Evolutionary conservation across 2,329 filamentous ascomycete genomes (phyloP).

Genomic region (Venturia oleaginea): DNA sequence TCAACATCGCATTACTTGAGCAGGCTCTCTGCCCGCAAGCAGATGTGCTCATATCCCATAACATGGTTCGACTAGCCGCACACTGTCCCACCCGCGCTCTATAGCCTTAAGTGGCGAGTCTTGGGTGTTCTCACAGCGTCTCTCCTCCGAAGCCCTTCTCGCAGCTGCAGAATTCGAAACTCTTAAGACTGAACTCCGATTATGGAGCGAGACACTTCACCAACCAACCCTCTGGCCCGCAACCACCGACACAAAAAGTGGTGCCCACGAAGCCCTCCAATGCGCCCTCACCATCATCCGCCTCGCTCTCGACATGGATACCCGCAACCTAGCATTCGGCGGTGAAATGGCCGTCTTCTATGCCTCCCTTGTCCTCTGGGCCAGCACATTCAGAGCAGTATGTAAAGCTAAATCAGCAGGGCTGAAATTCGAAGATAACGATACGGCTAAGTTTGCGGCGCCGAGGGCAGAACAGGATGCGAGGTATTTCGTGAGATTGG

Average conservation of each 20-base stretch:
- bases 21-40: conserved; percentile 18
- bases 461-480: not conserved
- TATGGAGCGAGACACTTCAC: conserved; percentile 25
- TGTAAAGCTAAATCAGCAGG: conserved; percentile 10
- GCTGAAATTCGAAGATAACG: conserved; percentile 5
- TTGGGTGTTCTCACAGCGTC: conserved; percentile 33
- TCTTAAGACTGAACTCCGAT: conserved; percentile 25
- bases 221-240: not conserved
- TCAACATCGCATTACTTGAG: conserved; percentile 23
- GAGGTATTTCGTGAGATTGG: conserved; percentile 3
- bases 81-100: conserved; percentile 32
- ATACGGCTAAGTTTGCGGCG: not conserved
- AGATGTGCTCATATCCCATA: conserved; percentile 21
- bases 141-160: conserved; percentile 32
- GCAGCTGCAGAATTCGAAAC: conserved; percentile 24
- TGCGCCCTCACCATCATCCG: not conserved
- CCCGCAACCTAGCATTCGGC: conserved; percentile 16
- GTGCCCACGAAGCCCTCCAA: not conserved
- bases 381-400: conserved; percentile 23
- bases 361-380: conserved; percentile 28
- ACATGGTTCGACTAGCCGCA: conserved; percentile 29
- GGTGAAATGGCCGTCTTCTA: conserved; percentile 28
- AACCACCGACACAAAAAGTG: not conserved
- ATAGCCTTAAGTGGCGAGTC: conserved; percentile 36
- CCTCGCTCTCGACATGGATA: not conserved